Evolutionary conservation across 768 basidiomycete species (phyloP), one percentile per base, ranked within the genome.

Genomic region (Lactarius vividus): DNA sequence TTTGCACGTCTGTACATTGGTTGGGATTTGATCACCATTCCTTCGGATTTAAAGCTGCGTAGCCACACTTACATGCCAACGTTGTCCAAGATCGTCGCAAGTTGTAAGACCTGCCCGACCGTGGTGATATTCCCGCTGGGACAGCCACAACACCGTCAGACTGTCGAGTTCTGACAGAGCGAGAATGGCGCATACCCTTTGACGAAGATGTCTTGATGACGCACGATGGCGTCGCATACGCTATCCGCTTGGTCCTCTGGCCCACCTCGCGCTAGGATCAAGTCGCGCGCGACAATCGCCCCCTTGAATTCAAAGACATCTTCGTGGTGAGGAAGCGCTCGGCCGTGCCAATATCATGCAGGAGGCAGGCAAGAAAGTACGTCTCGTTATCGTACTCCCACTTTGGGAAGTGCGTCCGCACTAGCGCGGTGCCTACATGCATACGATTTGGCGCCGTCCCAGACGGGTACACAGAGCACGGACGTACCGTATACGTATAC

Each of bases 261-360:
- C 15, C 81, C 81, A 2, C 79, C 79, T 5, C 74, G 72, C 33
- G 78, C 70, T 28, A 82, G 71, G 49, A 84, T 81, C 46, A 81
- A 74, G 59, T 83, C 80, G 37, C 82, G 79, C 40, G 82, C 83
- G 15, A 84, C 77, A 60, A 84, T 81, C 23, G 78, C 83, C 56
- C 83, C 82, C 71, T 82, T 82, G 75, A 83, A 84, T 73, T 85
- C 84, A 70, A 85, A 16, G 80, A 82, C 73, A 84, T 74, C 66
- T 83, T 83, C n/a, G 84, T 84, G 29, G 79, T 82, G 55, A 83
- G 75, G 69, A 80, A 84, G 28, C 74, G 75, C 55, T 82, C 77
- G 7, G 81, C 81, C 3, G 81, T 81, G 54, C 83, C 83, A 55
- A 84, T 80, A 69, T 84, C 83, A 69, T 84, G 83, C 64, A 84